These are phyloP conservation scores for Aspergillus tanneri DNA, from an alignment of 2,329 filamentous ascomycete genomes.

Conservation along the genomic window DNA sequence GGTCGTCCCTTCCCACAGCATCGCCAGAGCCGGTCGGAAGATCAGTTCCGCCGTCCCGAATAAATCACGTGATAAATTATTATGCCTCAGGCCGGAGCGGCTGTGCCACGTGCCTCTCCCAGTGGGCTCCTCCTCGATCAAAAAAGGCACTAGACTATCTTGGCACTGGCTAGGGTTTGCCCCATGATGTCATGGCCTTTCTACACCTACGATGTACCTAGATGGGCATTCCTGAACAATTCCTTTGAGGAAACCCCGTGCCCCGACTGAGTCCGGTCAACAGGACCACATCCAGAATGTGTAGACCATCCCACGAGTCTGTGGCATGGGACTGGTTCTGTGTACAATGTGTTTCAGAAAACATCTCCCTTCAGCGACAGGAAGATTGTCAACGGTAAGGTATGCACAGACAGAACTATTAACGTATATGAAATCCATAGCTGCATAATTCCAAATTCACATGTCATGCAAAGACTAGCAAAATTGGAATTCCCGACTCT, in stretches of 20 bases:
- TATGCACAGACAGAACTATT: slow-evolving; percentile 9
- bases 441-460: slow-evolving; percentile 9
- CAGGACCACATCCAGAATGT: too few species aligned
- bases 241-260: too few species aligned
- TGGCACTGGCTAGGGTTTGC: neutral
- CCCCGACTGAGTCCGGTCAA: too few species aligned
- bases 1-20: slow-evolving; percentile 10
- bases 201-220: too few species aligned
- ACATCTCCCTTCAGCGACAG: too few species aligned
- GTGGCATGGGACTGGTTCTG: too few species aligned
- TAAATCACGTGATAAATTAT: slow-evolving; percentile 5
- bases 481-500: slow-evolving; percentile 11
- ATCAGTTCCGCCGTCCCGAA: slow-evolving; percentile 8
- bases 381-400: slow-evolving; percentile 10
- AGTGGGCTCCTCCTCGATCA: neutral
- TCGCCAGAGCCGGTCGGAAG: slow-evolving; percentile 11
- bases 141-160: neutral
- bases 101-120: slow-evolving; percentile 3
- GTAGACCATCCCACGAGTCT: too few species aligned
- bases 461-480: slow-evolving; percentile 7
- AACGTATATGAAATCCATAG: slow-evolving; percentile 3
- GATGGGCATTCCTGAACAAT: too few species aligned
- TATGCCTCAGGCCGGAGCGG: slow-evolving; percentile 4
- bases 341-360: too few species aligned
- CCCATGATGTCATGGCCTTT: slow-evolving; percentile 11